Evolutionary conservation across 805 yeast genomes (phyloP), one percentile per base, ranked within the genome.

Genomic region (Zygoascus tannicola): DNA sequence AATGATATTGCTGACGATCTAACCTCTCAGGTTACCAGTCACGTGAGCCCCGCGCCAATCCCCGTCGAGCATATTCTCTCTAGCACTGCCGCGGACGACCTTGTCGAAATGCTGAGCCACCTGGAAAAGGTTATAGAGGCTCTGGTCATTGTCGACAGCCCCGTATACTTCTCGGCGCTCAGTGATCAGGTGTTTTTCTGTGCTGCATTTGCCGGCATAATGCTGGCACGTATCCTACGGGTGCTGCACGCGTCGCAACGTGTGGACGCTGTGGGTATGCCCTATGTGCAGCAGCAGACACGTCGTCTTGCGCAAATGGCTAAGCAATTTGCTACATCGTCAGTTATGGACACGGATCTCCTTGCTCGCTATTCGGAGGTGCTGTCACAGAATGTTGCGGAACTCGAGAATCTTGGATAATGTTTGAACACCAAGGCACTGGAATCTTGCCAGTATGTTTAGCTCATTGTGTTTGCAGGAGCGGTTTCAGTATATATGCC

Each of bases 151-250:
- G 67, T 71, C 20, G 69, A 64, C 21, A 65, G 70, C 47, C 79
- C 74, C 54, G 67, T 75, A 3, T 78, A 76, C 53, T 81, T 81
- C 61, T 80, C 81, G 0, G 77, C 75, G 53, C 66, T 81, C n/a
- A 76, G 84, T 10, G 87, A 81, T 62, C 85, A 79, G 60, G 66
- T 81, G 36, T 85, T 77, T 55, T 68, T 78, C 45, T 43, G 48
- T 22, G 65, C 62, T 2, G 52, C 54, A 21, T 52, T 47, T 37
- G 41, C 56, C 4, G 55, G 54, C 2, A 36, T 54, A 7, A 44
- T 54, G 49, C 46, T 55, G 35, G n/a, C 43, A 7, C 38, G 35
- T 15, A 40, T 44, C 14, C 34, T 46, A 23, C 10, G 40, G 23
- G 40, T 23, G 32, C 20, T 37, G 23, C 21, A 22, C 12, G 32